A percentile compares a stretch with the other conserved stretches of the same genome.
These are phyloP conservation scores for Eustoma russellianum DNA, from an alignment of 257 asterid genomes.

Conservation along the genomic window DNA sequence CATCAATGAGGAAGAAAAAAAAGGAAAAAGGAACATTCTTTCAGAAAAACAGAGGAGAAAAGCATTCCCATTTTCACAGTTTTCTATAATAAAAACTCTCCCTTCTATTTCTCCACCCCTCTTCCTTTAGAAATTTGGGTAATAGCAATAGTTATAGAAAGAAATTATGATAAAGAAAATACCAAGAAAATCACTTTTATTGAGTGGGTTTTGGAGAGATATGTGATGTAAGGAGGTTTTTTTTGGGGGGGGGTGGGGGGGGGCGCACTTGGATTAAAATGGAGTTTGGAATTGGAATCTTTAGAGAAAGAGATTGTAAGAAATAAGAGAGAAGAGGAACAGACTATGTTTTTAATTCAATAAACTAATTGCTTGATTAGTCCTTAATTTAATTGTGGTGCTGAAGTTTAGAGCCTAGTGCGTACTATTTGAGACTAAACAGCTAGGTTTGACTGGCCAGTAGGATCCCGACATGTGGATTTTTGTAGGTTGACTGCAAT, in stretches of 20 bases:
- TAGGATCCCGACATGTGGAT: slow-evolving; percentile 6
- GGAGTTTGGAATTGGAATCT: slow-evolving; percentile 25
- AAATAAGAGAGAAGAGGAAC: neutral
- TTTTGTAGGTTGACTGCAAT: neutral
- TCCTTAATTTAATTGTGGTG: neutral
- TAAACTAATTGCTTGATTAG: neutral
- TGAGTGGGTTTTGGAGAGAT: neutral
- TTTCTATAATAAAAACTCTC: slow-evolving; percentile 1
- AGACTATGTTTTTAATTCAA: slow-evolving; percentile 3
- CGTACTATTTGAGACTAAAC: neutral
- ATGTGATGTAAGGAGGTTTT: slow-evolving; percentile 7
- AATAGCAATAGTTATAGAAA: slow-evolving; percentile 2
- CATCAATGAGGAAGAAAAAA: slow-evolving; percentile 1
- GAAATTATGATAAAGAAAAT: slow-evolving; percentile 9
- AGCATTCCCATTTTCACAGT: slow-evolving; percentile 10
- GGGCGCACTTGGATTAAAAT: slow-evolving; percentile 4
- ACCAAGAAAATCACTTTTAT: slow-evolving; percentile 5
- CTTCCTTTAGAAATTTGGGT: slow-evolving; percentile 1
- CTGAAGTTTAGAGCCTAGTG: slow-evolving; percentile 1
- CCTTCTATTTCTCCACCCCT: neutral
- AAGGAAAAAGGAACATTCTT: slow-evolving; percentile 5
- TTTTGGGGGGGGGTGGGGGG: slow-evolving; percentile 13
- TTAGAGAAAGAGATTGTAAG: slow-evolving; percentile 1
- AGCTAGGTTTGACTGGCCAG: slow-evolving; percentile 19
- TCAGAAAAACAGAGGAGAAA: slow-evolving; percentile 11